Conservation (phyloP, 371 early-diverging fungal species). For the Rhizopus arrhizus region DNA sequence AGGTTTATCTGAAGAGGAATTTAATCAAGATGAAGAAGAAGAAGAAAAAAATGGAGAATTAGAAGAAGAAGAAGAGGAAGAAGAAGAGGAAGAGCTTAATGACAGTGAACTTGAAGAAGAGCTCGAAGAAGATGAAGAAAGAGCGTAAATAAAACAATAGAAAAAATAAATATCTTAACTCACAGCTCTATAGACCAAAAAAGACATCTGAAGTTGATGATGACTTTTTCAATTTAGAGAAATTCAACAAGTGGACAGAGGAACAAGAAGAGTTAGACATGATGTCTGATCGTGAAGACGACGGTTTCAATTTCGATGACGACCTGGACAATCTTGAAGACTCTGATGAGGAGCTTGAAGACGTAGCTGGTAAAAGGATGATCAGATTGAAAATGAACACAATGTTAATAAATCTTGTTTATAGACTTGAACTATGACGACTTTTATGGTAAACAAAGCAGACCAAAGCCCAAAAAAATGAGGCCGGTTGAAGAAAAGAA, state of each 20-base stretch:
- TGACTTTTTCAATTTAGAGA: constrained; percentile 65
- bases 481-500: constrained; percentile 40
- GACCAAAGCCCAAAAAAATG: constrained; percentile 23
- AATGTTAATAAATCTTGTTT: not conserved
- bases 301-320: constrained; percentile 55
- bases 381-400: not conserved
- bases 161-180: too few relatives aligned
- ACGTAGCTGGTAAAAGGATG: constrained; percentile 30
- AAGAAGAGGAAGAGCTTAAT: constrained; percentile 17
- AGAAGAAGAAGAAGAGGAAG: constrained; percentile 6
- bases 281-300: constrained; percentile 56
- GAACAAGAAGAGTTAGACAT: constrained; percentile 34
- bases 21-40: constrained; percentile 36
- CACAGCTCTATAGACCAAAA: constrained; percentile 10
- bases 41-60: constrained; percentile 31
- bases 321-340: constrained; percentile 56
- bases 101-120: constrained; percentile 4
- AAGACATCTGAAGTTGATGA: constrained; percentile 65
- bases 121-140: constrained; percentile 27
- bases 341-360: constrained; percentile 49
- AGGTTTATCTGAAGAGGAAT: constrained; percentile 29
- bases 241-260: constrained; percentile 67
- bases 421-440: constrained; percentile 55
- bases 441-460: constrained; percentile 51
- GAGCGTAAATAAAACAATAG: constrained; percentile 2